These are phyloP conservation scores for Dendrobium chrysotoxum DNA, from an alignment of 106 monocot genomes.

Conservation along the genomic window DNA sequence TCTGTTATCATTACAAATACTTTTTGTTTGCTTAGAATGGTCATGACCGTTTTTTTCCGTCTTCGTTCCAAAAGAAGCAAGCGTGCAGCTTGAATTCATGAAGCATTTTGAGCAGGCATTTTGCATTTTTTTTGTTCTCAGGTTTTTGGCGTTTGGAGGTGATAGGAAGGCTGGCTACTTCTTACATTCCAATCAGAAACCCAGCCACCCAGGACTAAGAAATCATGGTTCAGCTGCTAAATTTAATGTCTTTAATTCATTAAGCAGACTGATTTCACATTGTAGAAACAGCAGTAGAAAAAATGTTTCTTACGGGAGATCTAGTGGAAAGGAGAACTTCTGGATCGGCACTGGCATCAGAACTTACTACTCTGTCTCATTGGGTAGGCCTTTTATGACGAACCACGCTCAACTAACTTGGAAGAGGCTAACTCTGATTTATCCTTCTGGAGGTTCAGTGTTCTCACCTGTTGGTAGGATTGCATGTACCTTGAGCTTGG, in stretches of 20 bases:
- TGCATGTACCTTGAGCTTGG: constrained; percentile 34
- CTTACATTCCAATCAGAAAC: constrained; percentile 24
- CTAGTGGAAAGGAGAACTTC: background rate
- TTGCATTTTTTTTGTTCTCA: constrained; percentile 6
- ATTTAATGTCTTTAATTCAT: constrained; percentile 12
- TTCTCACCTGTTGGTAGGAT: constrained; percentile 26
- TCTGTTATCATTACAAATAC: background rate
- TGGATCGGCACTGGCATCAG: constrained; percentile 5
- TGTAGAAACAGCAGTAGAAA: constrained; percentile 18
- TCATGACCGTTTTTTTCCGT: too few species aligned
- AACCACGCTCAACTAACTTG: constrained; percentile 23
- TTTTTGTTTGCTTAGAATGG: background rate
- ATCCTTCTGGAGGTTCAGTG: background rate
- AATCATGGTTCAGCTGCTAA: constrained; percentile 25
- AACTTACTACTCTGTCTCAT: constrained; percentile 14
- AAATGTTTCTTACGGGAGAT: background rate
- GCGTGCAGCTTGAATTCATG: too few species aligned
- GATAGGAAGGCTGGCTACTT: constrained; percentile 20
- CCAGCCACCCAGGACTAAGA: constrained; percentile 14
- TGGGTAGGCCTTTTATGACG: background rate
- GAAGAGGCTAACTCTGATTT: constrained; percentile 21
- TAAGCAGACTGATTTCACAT: constrained; percentile 27
- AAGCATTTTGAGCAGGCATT: background rate
- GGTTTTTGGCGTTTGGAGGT: constrained; percentile 29
- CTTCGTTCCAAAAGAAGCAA: too few species aligned